phyloP scores from a whole-genome alignment of 2,329 filamentous ascomycete species.

The Mariannaea elegans region DNA sequence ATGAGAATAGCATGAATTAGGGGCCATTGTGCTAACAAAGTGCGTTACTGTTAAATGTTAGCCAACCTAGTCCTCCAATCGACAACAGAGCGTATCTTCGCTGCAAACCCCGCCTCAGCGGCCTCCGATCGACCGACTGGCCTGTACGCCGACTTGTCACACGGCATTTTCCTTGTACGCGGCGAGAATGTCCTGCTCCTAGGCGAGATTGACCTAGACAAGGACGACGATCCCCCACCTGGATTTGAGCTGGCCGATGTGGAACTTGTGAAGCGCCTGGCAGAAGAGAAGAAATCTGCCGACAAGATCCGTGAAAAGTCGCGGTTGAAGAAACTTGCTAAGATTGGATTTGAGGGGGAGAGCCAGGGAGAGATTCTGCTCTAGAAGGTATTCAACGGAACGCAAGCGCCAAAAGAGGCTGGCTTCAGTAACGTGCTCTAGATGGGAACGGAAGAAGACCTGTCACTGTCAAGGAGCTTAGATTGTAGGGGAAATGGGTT shows the following conservation, averaged over 20 bases:
- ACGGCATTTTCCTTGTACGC: conserved; percentile 89
- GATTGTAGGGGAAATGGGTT: conserved; percentile 1
- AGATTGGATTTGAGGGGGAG: conserved; percentile 89
- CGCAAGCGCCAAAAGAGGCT: not conserved
- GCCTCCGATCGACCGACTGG: conserved; percentile 47
- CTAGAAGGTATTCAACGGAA: conserved; percentile 42
- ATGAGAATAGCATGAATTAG: not conserved
- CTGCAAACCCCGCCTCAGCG: conserved; percentile 56
- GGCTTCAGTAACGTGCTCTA: not conserved
- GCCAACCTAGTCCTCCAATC: conserved; percentile 96
- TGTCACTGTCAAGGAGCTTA: not conserved
- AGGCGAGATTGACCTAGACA: conserved; percentile 96
- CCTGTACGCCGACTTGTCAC: conserved; percentile 84
- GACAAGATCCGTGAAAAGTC: conserved; percentile 79
- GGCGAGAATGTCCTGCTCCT: conserved; percentile 97
- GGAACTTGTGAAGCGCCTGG: conserved; percentile 75
- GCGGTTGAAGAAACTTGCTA: conserved; percentile 74
- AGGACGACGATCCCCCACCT: conserved; percentile 86
- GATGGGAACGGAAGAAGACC: conserved; percentile 36
- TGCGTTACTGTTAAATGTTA: conserved; percentile 47
- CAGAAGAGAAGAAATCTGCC: conserved; percentile 73
- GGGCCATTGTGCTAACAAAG: conserved; percentile 1
- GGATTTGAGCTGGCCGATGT: conserved; percentile 73
- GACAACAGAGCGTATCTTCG: conserved; percentile 88
- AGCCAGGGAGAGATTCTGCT: conserved; percentile 78